Percentiles rank a stretch among this genome's conserved stretches.
Conservation (phyloP, 73 alveolate species). For the Durusdinium trenchii region DNA sequence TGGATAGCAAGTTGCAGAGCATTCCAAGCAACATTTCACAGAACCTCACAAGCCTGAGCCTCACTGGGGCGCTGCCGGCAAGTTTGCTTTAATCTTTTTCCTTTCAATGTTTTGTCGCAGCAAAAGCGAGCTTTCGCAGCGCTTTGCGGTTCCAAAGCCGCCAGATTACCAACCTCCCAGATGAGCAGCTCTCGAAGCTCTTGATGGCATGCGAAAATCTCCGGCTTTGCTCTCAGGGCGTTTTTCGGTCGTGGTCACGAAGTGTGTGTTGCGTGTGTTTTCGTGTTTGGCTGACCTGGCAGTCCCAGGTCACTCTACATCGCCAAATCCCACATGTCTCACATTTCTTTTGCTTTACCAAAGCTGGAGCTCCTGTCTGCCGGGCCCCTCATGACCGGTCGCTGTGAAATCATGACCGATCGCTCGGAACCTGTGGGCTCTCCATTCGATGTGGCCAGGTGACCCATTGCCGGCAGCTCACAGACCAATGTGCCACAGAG, state of each 20-base stretch:
- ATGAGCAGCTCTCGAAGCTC: constrained; percentile 67
- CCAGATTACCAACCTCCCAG: constrained; percentile 86
- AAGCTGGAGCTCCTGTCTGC: constrained; percentile 71
- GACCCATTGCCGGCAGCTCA: constrained; percentile 82
- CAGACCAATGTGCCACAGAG: constrained; percentile 92
- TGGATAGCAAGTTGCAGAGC: constrained; percentile 63
- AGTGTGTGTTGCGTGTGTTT: no score
- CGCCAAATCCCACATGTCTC: constrained; percentile 77
- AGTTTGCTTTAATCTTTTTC: background rate
- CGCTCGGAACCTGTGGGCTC: no score
- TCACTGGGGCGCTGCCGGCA: constrained; percentile 51
- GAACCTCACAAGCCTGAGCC: constrained; percentile 73
- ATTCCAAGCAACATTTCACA: constrained; percentile 24
- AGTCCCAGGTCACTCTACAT: constrained; percentile 71
- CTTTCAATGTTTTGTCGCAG: no score
- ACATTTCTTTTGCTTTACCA: constrained; percentile 65
- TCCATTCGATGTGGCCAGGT: constrained; percentile 1
- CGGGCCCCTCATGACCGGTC: background rate
- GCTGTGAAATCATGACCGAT: no score
- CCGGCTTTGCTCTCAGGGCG: background rate
- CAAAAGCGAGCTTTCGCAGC: background rate
- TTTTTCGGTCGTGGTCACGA: no score
- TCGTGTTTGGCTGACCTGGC: background rate
- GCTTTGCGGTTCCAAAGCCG: background rate
- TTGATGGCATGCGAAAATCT: constrained; percentile 46